Percentiles rank a stretch among this genome's conserved stretches.
phyloP scores from a whole-genome alignment of 768 basidiomycete species.

The Hericium rajendrae region DNA sequence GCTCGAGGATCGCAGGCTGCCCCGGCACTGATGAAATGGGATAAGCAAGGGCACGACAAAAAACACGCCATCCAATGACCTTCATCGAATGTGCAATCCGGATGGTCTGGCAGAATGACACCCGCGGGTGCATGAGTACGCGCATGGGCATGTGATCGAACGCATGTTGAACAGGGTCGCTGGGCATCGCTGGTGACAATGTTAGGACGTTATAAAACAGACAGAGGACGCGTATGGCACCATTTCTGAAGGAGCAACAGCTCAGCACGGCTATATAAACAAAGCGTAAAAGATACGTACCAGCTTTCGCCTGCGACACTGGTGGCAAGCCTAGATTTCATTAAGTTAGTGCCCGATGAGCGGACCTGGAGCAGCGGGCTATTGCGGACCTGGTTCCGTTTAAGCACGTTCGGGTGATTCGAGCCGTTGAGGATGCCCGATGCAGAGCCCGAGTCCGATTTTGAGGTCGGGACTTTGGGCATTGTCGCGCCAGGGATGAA shows the following conservation, averaged over 20 bases:
- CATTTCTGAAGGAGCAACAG: slow-evolving; percentile 18
- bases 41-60: not conserved
- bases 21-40: slow-evolving; percentile 32
- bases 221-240: slow-evolving; percentile 5
- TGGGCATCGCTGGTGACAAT: slow-evolving; percentile 52
- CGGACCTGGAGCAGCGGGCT: not conserved
- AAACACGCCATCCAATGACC: slow-evolving; percentile 24
- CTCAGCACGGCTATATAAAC: not conserved
- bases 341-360: not conserved
- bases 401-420: slow-evolving; percentile 13
- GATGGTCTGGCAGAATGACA: slow-evolving; percentile 39
- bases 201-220: not conserved
- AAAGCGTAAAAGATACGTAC: slow-evolving; percentile 23
- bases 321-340: slow-evolving; percentile 26
- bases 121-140: slow-evolving; percentile 52
- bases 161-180: slow-evolving; percentile 68
- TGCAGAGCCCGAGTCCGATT: slow-evolving; percentile 10
- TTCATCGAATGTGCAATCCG: slow-evolving; percentile 75
- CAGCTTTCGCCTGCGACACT: slow-evolving; percentile 69
- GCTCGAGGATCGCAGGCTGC: slow-evolving; percentile 29
- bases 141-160: slow-evolving; percentile 66
- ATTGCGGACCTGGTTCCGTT: slow-evolving; percentile 24
- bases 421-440: slow-evolving; percentile 7
- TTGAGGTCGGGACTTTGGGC: slow-evolving; percentile 8
- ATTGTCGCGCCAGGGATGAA: not conserved